phyloP scores from a whole-genome alignment of 495 filamentous ascomycete genomes.

The Aspergillus diversus region DNA sequence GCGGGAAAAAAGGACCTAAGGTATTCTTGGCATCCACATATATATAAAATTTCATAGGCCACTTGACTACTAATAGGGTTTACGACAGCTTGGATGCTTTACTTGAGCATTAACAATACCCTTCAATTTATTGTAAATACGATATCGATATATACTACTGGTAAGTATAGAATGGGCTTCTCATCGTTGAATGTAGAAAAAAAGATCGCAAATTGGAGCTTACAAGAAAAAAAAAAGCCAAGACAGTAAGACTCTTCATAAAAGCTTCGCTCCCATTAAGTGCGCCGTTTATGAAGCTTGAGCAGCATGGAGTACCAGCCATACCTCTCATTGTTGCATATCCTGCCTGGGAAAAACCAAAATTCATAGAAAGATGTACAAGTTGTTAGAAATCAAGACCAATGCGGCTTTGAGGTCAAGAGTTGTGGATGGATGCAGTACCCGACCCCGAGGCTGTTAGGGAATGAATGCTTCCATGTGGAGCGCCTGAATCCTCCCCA shows the following conservation, averaged over 20 bases:
- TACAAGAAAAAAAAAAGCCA: neutral
- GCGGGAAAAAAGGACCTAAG: neutral
- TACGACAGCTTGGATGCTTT: neutral
- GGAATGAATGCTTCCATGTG: constrained; percentile 41
- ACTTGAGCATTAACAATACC: neutral
- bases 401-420: neutral
- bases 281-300: neutral
- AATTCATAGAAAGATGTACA: no score
- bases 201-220: neutral
- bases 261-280: neutral
- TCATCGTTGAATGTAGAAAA: constrained; percentile 9
- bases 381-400: no score
- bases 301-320: neutral
- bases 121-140: neutral
- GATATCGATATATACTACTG: constrained; percentile 7
- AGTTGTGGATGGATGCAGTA: constrained; percentile 34
- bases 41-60: neutral
- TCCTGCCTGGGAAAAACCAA: no score
- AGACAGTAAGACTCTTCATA: neutral
- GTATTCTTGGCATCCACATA: neutral
- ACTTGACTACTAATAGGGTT: no score
- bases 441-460: constrained; percentile 41
- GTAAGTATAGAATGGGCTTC: constrained; percentile 13
- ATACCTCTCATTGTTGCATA: neutral
- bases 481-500: constrained; percentile 31